phyloP scores from a whole-genome alignment of 2,329 filamentous ascomycete genomes.

The Epichloe sibirici region DNA sequence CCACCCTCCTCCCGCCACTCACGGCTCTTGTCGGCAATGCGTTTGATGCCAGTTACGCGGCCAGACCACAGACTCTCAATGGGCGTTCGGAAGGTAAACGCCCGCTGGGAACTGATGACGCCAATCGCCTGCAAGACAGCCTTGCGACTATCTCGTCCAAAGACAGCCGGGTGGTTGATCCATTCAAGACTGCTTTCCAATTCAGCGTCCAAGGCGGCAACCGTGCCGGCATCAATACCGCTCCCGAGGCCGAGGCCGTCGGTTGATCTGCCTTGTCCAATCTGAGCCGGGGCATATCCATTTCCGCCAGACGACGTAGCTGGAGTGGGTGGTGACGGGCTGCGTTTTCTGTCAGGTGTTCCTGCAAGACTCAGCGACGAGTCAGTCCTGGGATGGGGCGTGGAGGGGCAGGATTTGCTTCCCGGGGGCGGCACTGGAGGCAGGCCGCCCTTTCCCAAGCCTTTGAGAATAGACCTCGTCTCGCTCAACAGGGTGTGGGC shows the following conservation, averaged over 20 bases:
- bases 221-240: constrained; percentile 74
- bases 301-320: constrained; percentile 29
- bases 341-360: constrained; percentile 43
- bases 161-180: constrained; percentile 95
- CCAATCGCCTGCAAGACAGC: constrained; percentile 93
- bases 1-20: constrained; percentile 86
- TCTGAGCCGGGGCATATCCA: constrained; percentile 28
- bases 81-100: constrained; percentile 83
- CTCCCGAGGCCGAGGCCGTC: constrained; percentile 48
- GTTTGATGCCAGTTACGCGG: constrained; percentile 68
- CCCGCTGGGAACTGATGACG: constrained; percentile 87
- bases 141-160: constrained; percentile 86
- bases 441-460: constrained; percentile 85
- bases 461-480: constrained; percentile 89
- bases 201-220: constrained; percentile 80
- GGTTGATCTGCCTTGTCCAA: constrained; percentile 40
- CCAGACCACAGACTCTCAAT: constrained; percentile 84
- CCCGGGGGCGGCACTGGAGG: constrained; percentile 66
- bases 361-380: constrained; percentile 28
- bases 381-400: constrained; percentile 34
- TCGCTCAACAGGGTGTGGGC: constrained; percentile 87
- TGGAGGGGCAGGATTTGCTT: constrained; percentile 33
- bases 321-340: constrained; percentile 41
- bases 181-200: constrained; percentile 85
- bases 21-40: constrained; percentile 68